Base-by-base conservation (phyloP, 2,329 filamentous ascomycete species). In the Ceratocystis huliohia region DNA sequence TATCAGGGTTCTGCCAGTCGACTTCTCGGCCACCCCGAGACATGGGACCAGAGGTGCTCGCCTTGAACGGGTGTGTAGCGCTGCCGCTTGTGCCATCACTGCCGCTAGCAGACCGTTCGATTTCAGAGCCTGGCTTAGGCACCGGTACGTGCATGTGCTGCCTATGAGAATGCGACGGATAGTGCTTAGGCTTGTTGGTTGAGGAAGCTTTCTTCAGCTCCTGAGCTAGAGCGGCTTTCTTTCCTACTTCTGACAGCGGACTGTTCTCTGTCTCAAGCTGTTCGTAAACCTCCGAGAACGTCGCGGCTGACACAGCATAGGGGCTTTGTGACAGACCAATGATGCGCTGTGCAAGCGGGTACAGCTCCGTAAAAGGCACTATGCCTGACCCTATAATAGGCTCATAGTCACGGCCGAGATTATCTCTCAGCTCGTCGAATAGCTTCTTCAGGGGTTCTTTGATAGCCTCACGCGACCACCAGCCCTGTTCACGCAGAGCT, bases 351-450 rank as follows among this genome's bases (percentile, higher is more conserved):
- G 67, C 67, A 5, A 68, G 57, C 28, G 65, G 57, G 20, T 68
- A 66, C 28, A 68, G 46, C 46, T 68, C 67, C 4, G 67, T 68
- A 28, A 65, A 65, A 4, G 67, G 67, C 70, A 63, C 74, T 63
- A 69, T 74, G 72, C 64, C 70, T 70, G 65, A 74, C 73, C n/a
- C 74, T 71, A 33, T 71, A 68, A 69, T 71, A 17, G 67, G 64
- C 13, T 68, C 67, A 48, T 66, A 68, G 44, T 68, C 64, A 3
- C 64, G 61, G 7, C 67, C 67, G 28, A 68, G 67, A 25, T 68
- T 61, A 5, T 63, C 64, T 22, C 67, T 61, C 8, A 68, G 61
- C 22, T 66, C 45, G 22, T 64, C 62, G 25, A 68, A 68, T 2
- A 68, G 59, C 28, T 64, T 68, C 53, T 68, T 68, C 13, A 68